phyloP scores from a whole-genome alignment of 768 basidiomycete genomes.

The Ramaria sp. region DNA sequence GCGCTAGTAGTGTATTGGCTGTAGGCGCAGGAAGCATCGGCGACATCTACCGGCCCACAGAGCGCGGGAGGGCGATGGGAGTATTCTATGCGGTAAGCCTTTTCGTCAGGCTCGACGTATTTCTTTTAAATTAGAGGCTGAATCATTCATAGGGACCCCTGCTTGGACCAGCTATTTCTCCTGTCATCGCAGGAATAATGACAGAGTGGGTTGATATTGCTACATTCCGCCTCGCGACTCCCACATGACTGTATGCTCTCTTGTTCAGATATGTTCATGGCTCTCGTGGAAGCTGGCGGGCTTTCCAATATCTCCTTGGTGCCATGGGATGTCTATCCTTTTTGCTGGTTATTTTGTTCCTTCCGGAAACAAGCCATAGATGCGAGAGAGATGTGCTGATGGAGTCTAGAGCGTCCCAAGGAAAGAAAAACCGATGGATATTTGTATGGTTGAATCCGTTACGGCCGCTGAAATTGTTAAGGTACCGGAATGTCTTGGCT shows the following conservation, averaged over 20 bases:
- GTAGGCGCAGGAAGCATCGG: conserved; percentile 4
- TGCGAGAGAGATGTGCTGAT: not conserved
- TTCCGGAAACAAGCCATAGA: not conserved
- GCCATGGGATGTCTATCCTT: not conserved
- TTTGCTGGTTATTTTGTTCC: not conserved
- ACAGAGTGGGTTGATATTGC: not conserved
- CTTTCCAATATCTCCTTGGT: not conserved
- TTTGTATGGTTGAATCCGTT: conserved; percentile 3
- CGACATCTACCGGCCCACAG: conserved; percentile 1
- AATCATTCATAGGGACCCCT: not conserved
- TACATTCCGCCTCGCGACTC: not conserved
- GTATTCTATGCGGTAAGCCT: not conserved
- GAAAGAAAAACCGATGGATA: not conserved
- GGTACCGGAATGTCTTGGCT: not conserved
- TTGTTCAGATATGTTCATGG: conserved; percentile 3
- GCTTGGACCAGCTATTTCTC: not conserved
- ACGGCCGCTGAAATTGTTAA: not conserved
- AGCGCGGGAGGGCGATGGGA: conserved; percentile 4
- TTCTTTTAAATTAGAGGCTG: not conserved
- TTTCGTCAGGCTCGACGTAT: not conserved
- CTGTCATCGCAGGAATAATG: conserved; percentile 2
- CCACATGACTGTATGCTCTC: no score
- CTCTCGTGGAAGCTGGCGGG: conserved; percentile 3
- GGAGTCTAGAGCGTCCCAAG: not conserved
- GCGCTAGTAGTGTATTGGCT: conserved; percentile 2